Conservation (phyloP, 108 stramenopile genomes). For the Fragilariopsis cylindrus region DNA sequence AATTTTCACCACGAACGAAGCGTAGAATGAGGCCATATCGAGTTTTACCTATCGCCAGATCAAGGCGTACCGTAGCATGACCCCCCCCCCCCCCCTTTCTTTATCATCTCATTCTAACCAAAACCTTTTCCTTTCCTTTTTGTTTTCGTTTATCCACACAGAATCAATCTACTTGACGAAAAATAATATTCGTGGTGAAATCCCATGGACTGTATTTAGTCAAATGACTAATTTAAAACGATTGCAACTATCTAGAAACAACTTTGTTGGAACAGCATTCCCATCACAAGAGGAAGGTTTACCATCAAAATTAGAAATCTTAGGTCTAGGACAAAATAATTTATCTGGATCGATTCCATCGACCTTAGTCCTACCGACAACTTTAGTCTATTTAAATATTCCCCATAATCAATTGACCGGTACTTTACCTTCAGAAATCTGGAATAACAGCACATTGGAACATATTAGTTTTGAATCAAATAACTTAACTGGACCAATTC, state of each 20-base stretch:
- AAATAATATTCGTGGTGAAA: slow-evolving; percentile 8
- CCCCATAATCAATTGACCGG: slow-evolving; percentile 15
- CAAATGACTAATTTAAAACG: slow-evolving; percentile 11
- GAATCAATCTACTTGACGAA: slow-evolving; percentile 3
- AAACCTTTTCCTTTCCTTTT: no score
- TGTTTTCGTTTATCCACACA: background rate
- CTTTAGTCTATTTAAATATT: slow-evolving; percentile 30
- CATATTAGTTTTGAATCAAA: slow-evolving; percentile 21
- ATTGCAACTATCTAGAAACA: slow-evolving; percentile 5
- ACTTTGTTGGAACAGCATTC: background rate
- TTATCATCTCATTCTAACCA: background rate
- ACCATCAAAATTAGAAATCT: background rate
- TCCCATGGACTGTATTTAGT: slow-evolving; percentile 12
- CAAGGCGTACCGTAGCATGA: no score
- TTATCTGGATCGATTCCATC: slow-evolving; percentile 37
- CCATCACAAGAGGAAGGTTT: background rate
- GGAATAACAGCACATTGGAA: background rate
- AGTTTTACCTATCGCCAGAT: no score
- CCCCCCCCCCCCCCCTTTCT: background rate
- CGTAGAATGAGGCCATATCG: background rate
- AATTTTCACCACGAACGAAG: no score
- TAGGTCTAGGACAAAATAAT: slow-evolving; percentile 21
- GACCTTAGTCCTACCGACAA: slow-evolving; percentile 45
- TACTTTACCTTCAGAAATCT: slow-evolving; percentile 15
- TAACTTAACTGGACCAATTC: slow-evolving; percentile 26